Conservation (phyloP, 495 filamentous ascomycete species). For the Darksidea phi region DNA sequence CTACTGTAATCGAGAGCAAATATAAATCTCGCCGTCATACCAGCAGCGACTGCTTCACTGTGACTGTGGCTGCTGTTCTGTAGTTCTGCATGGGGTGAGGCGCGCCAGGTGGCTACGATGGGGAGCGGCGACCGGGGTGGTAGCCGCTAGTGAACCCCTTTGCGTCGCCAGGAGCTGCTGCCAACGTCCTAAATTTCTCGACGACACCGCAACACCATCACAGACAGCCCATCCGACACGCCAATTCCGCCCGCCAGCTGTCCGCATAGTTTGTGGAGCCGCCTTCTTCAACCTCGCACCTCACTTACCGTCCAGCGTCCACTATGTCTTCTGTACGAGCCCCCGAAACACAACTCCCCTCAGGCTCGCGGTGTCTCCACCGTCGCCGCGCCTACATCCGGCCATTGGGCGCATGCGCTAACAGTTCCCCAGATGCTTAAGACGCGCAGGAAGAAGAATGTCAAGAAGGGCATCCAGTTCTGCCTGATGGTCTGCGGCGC, state of each 20-base stretch:
- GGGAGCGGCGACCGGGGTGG: conserved; percentile 12
- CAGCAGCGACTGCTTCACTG: too few relatives aligned
- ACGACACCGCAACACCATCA: conserved; percentile 32
- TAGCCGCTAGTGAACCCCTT: conserved; percentile 36
- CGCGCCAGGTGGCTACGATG: conserved; percentile 18
- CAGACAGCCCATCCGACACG: conserved; percentile 12
- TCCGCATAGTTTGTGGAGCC: conserved; percentile 7
- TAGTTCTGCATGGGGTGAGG: background rate
- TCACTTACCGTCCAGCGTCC: conserved; percentile 4
- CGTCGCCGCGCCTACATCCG: conserved; percentile 7
- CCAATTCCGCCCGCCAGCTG: conserved; percentile 17
- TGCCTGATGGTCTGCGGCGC: conserved; percentile 99
- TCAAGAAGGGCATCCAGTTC: conserved; percentile 99
- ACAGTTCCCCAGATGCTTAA: conserved; percentile 53
- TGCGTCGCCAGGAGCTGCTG: conserved; percentile 34
- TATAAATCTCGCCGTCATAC: too few relatives aligned
- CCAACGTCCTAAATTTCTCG: conserved; percentile 37
- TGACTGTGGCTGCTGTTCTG: background rate
- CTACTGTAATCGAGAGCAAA: too few relatives aligned
- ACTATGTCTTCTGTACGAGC: conserved; percentile 33
- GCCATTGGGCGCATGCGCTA: conserved; percentile 36
- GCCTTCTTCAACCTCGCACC: conserved; percentile 5
- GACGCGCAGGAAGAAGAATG: conserved; percentile 99
- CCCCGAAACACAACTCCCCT: conserved; percentile 18
- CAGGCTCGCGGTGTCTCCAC: conserved; percentile 15